A percentile compares a stretch with the other conserved stretches of the same genome.
phyloP scores from a whole-genome alignment of 2,329 filamentous ascomycete species.

The Cephalotrichum gorgonifer region DNA sequence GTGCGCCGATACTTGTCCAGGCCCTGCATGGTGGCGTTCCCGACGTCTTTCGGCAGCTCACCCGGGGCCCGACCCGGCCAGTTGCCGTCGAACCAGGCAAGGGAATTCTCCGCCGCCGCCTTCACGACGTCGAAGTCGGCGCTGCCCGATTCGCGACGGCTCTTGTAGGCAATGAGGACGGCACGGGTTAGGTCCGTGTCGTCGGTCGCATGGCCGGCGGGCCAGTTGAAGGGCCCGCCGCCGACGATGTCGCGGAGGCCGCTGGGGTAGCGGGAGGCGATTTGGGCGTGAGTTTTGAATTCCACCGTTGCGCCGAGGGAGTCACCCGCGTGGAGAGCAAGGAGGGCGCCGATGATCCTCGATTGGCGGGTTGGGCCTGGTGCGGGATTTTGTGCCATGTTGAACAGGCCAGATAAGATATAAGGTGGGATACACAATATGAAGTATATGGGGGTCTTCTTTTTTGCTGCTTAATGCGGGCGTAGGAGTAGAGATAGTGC shows the following conservation, averaged over 20 bases:
- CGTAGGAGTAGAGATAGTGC: no score
- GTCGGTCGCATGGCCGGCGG: conserved; percentile 32
- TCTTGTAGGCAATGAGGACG: conserved; percentile 30
- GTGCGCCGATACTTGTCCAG: conserved; percentile 17
- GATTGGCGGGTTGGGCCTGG: neutral
- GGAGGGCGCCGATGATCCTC: conserved; percentile 25
- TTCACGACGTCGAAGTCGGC: conserved; percentile 17
- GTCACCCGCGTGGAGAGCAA: conserved; percentile 35
- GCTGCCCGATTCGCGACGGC: conserved; percentile 6
- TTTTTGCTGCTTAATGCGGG: no score
- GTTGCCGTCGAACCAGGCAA: conserved; percentile 29
- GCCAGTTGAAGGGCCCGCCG: conserved; percentile 31
- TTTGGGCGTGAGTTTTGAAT: conserved; percentile 23
- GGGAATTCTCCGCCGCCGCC: conserved; percentile 24
- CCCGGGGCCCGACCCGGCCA: conserved; percentile 28
- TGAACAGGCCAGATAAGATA: no score
- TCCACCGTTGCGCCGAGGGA: conserved; percentile 34
- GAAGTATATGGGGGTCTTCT: no score
- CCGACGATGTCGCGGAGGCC: conserved; percentile 31
- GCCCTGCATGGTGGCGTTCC: conserved; percentile 23
- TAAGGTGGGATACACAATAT: no score
- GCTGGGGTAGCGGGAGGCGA: conserved; percentile 21
- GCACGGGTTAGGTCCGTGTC: conserved; percentile 36
- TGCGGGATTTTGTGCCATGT: no score
- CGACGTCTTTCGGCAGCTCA: conserved; percentile 24